Conservation (phyloP, 352 stramenopile genomes). For the Phytophthora parvispora region DNA sequence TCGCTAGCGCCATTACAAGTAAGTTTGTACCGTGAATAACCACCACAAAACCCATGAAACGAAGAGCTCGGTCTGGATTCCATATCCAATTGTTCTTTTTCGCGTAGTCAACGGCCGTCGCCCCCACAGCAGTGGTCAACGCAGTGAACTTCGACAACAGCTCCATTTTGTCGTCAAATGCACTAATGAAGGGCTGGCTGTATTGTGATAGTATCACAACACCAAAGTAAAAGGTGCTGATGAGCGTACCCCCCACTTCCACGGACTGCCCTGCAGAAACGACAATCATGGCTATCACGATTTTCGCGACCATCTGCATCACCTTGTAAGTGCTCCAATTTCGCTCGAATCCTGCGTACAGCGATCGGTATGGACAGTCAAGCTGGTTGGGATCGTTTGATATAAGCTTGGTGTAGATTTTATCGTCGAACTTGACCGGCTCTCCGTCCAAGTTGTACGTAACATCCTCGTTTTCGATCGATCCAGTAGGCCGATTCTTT, state of each 20-base stretch:
- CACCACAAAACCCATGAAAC: background rate
- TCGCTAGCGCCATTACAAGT: background rate
- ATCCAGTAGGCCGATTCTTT: background rate
- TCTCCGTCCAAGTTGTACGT: background rate
- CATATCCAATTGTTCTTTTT: background rate
- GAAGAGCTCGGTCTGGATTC: background rate
- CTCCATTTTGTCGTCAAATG: background rate
- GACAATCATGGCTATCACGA: background rate
- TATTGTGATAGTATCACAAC: background rate
- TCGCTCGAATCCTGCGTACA: background rate
- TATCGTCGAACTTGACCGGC: background rate
- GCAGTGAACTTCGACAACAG: background rate
- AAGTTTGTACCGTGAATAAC: background rate
- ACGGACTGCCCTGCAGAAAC: background rate
- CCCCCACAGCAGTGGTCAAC: background rate
- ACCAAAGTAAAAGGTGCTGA: background rate
- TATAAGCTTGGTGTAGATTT: background rate
- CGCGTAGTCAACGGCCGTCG: background rate
- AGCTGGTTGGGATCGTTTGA: background rate
- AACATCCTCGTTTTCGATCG: background rate
- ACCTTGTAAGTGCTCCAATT: conserved; percentile 1
- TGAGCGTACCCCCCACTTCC: background rate
- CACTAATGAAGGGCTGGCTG: background rate
- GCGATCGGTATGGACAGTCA: background rate
- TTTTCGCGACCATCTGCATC: background rate